Evolutionary conservation across 1,284 basidiomycete genomes (phyloP).

Genomic region (Takashimella tepidaria): DNA sequence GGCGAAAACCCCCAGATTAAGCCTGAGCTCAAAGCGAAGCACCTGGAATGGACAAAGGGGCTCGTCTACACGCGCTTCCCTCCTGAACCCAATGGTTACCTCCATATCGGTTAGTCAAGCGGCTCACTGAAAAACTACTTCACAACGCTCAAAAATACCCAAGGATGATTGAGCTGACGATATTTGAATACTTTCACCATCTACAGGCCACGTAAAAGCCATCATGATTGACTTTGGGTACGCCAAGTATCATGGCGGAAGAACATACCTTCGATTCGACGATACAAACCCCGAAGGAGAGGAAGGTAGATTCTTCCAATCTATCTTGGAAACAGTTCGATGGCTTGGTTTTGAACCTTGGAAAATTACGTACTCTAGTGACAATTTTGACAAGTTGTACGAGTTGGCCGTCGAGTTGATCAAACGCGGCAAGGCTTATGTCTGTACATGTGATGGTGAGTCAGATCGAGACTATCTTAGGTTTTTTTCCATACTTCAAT

Average conservation of each 20-base stretch:
- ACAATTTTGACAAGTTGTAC: constrained; percentile 88
- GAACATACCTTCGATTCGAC: constrained; percentile 88
- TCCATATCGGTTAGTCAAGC: constrained; percentile 65
- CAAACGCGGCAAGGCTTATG: constrained; percentile 84
- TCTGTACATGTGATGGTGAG: constrained; percentile 91
- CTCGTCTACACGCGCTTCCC: constrained; percentile 94
- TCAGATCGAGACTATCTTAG: constrained; percentile 14
- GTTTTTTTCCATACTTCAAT: too few relatives aligned
- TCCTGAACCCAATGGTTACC: constrained; percentile 94
- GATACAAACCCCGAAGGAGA: constrained; percentile 99
- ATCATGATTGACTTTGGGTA: constrained; percentile 99
- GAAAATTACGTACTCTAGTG: constrained; percentile 98
- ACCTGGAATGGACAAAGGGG: constrained; percentile 75
- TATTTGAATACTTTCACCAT: constrained; percentile 12
- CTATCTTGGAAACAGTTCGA: constrained; percentile 88
- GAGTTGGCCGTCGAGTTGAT: constrained; percentile 88
- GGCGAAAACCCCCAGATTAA: constrained; percentile 90
- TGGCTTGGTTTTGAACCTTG: constrained; percentile 99
- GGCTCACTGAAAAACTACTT: background rate
- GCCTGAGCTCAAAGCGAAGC: constrained; percentile 69
- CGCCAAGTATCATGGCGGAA: constrained; percentile 83
- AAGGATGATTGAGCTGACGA: background rate
- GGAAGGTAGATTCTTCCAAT: constrained; percentile 92
- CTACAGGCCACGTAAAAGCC: constrained; percentile 92
- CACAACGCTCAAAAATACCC: background rate